These are phyloP conservation scores for Colletotrichum eleusines DNA, from an alignment of 2,329 filamentous ascomycete genomes.

Conservation along the genomic window DNA sequence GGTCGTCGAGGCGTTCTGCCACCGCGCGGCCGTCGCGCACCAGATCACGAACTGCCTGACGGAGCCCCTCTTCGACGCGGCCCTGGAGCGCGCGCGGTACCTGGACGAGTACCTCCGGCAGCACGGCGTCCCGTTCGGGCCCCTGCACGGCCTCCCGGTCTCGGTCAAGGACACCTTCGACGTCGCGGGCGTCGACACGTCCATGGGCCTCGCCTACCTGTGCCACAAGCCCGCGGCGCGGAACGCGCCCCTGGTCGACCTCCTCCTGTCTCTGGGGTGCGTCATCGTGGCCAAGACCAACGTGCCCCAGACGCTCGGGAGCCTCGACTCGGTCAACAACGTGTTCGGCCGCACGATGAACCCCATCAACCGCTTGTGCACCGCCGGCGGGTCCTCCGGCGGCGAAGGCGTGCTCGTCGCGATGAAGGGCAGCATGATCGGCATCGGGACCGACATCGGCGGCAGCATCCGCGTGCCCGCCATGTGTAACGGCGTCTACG, in stretches of 20 bases:
- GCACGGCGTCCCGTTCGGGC: slow-evolving; percentile 61
- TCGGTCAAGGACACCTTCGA: slow-evolving; percentile 61
- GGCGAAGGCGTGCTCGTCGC: slow-evolving; percentile 36
- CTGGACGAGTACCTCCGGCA: slow-evolving; percentile 60
- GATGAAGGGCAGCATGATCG: slow-evolving; percentile 32
- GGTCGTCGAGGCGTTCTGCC: slow-evolving; percentile 31
- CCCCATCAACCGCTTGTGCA: slow-evolving; percentile 32
- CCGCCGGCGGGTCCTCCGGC: slow-evolving; percentile 35
- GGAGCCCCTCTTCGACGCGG: slow-evolving; percentile 64
- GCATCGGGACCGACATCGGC: slow-evolving; percentile 34
- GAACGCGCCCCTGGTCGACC: slow-evolving; percentile 47
- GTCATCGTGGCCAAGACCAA: slow-evolving; percentile 44
- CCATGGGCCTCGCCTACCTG: slow-evolving; percentile 53
- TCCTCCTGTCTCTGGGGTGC: slow-evolving; percentile 49
- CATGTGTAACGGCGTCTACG: slow-evolving; percentile 38
- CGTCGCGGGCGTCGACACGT: slow-evolving; percentile 60
- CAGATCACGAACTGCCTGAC: slow-evolving; percentile 67
- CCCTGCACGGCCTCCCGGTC: slow-evolving; percentile 72
- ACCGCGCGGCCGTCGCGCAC: slow-evolving; percentile 59
- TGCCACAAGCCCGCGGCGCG: slow-evolving; percentile 49
- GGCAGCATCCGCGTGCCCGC: slow-evolving; percentile 39
- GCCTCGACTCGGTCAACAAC: slow-evolving; percentile 39
- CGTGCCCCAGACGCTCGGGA: slow-evolving; percentile 47
- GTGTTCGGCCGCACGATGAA: slow-evolving; percentile 38
- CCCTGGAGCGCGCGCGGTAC: slow-evolving; percentile 59